Evolutionary conservation across 495 filamentous ascomycete genomes (phyloP).

Genomic region (Cercophora sp.): DNA sequence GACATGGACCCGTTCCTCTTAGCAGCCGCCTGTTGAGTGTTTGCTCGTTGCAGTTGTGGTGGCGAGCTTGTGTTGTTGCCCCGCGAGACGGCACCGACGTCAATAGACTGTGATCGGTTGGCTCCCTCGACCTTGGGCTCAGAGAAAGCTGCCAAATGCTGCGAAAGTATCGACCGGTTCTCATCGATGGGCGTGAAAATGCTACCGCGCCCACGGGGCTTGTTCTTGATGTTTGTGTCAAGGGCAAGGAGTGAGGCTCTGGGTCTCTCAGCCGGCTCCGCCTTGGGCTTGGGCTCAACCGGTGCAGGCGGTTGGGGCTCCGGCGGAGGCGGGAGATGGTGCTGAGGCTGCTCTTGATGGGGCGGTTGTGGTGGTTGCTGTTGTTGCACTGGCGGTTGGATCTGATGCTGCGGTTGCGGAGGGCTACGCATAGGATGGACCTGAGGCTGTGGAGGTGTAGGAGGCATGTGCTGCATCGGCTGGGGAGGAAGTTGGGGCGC

Average conservation of each 20-base stretch:
- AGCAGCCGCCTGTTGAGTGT: conserved; percentile 37
- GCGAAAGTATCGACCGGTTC: conserved; percentile 78
- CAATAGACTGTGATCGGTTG: conserved; percentile 60
- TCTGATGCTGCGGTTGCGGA: conserved; percentile 40
- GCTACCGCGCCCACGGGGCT: conserved; percentile 76
- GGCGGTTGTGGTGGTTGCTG: conserved; percentile 25
- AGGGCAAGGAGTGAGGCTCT: conserved; percentile 38
- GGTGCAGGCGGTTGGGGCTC: conserved; percentile 37
- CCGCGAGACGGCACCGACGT: conserved; percentile 53
- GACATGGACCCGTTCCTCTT: conserved; percentile 50
- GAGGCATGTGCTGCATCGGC: conserved; percentile 16
- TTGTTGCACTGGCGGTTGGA: conserved; percentile 27
- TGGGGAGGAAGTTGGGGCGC: conserved; percentile 35
- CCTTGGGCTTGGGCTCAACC: conserved; percentile 47
- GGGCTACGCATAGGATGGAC: conserved; percentile 35
- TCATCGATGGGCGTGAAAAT: conserved; percentile 98
- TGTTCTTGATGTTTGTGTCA: conserved; percentile 59
- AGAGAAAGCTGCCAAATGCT: conserved; percentile 71
- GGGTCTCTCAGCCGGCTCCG: conserved; percentile 29
- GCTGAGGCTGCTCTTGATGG: conserved; percentile 39
- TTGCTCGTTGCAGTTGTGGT: conserved; percentile 45
- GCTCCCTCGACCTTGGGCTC: conserved; percentile 42
- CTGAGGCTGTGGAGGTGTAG: conserved; percentile 29
- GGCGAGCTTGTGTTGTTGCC: conserved; percentile 42
- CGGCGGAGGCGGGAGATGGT: conserved; percentile 31